Base-by-base conservation (phyloP, 495 filamentous ascomycete species). In the Penicillium cosmopolitanum region DNA sequence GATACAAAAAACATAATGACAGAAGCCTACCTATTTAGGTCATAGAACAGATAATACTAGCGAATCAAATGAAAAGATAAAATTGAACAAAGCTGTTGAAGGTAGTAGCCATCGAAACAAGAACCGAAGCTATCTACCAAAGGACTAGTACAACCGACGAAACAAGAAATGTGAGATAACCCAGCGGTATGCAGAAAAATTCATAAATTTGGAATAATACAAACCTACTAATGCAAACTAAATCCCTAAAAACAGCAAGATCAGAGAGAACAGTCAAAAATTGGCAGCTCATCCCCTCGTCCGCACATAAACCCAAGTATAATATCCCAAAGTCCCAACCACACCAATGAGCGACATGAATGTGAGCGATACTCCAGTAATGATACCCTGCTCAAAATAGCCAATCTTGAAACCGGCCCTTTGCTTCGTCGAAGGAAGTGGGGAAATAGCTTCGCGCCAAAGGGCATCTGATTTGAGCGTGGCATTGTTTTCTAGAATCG, bases 361-460 rank as follows among this genome's bases (percentile, higher is more conserved):
- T 1, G 64, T 69, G 19, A 75, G 61, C 25, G 69, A 42, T 6
- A 67, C 70, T 0, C 78, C 79, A 7, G 74, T 73, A 28, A 81
- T 65, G 31, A 84, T 76, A 2, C 81, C 82, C 53, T 81, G 78
- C 55, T 82, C 79, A 53, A 85, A 85, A 68, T 80, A 84, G 4
- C 80, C 82, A 55, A 82, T 66, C 15, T 63, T 70, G 7, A 64
- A 66, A 5, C 73, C 74, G 13, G 68, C 57, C 11, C 61, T 57
- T 60, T 77, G 77, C 40, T 75, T 76, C 33, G 68, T 74, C 13
- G 70, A 47, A 18, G 73, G 67, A 25, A 83, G 64, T n/a, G 78
- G 75, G 16, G 66, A 60, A 3, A 71, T 46, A 1, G 69, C 64
- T 46, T 76, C 65, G 12, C 57, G 56, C 56, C 71, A 68, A 2